A percentile compares a stretch with the other conserved stretches of the same genome.
Conservation (phyloP, 179 eudicot species). For the Camellia oleifera region DNA sequence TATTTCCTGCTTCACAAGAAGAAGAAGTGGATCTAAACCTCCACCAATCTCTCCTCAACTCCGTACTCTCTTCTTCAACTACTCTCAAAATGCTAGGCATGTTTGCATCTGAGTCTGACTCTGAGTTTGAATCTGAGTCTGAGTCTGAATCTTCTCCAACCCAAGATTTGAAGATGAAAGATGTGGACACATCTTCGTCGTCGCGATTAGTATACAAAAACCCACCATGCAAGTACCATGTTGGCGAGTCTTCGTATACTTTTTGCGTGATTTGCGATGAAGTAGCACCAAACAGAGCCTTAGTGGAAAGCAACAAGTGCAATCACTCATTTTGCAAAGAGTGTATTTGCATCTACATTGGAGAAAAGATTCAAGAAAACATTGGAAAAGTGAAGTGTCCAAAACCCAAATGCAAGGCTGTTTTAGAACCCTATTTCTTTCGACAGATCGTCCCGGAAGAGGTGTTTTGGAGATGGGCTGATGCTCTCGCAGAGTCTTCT, state of each 20-base stretch:
- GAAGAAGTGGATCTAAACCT: no score
- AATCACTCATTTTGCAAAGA: neutral
- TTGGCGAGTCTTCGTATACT: neutral
- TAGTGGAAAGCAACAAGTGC: neutral
- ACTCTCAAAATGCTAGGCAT: no score
- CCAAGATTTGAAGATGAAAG: constrained; percentile 3
- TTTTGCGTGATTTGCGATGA: neutral
- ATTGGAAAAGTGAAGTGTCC: neutral
- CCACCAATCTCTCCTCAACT: no score
- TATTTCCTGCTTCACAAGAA: no score
- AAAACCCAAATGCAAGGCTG: neutral
- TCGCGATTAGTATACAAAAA: no score
- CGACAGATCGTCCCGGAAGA: neutral
- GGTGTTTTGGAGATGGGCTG: neutral
- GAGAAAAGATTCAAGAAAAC: neutral
- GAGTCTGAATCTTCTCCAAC: neutral
- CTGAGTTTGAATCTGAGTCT: no score
- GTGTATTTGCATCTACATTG: neutral
- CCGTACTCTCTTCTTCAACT: no score
- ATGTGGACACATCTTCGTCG: neutral
- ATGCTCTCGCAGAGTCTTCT: neutral
- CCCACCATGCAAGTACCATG: neutral
- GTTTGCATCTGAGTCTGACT: no score
- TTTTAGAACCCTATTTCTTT: neutral
- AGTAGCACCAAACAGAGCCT: neutral